phyloP scores from a whole-genome alignment of 2,329 filamentous ascomycete genomes.

The Xenoacremonium recifei region DNA sequence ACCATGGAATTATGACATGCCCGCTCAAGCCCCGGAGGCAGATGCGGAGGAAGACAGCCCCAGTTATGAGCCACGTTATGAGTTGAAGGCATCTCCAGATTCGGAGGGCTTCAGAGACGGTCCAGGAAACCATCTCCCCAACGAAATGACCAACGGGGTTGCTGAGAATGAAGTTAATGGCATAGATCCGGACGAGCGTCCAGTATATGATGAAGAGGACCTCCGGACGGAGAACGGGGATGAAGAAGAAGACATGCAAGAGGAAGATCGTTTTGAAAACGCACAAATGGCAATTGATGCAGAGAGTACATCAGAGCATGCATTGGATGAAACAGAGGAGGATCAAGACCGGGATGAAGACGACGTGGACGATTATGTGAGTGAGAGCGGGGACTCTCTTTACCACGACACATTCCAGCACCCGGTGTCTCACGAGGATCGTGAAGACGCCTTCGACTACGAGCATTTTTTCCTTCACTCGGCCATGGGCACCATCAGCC shows the following conservation, averaged over 20 bases:
- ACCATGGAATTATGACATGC: slow-evolving; percentile 11
- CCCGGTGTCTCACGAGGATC: slow-evolving; percentile 80
- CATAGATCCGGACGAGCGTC: slow-evolving; percentile 1
- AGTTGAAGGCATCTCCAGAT: slow-evolving; percentile 5
- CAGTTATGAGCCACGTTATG: slow-evolving; percentile 3
- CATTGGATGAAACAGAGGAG: slow-evolving; percentile 19
- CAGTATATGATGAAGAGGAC: slow-evolving; percentile 31
- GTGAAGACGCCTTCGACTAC: slow-evolving; percentile 94
- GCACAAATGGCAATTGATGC: no score
- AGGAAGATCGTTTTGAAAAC: slow-evolving; percentile 8
- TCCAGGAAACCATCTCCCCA: background rate
- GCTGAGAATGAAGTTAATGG: background rate
- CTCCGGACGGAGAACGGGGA: slow-evolving; percentile 36
- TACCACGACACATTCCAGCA: slow-evolving; percentile 61
- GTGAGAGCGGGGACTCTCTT: slow-evolving; percentile 63
- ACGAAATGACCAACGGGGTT: background rate
- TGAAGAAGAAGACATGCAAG: slow-evolving; percentile 14
- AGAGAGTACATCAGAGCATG: slow-evolving; percentile 6
- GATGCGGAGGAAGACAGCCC: no score
- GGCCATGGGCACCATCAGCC: slow-evolving; percentile 75
- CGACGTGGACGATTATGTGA: slow-evolving; percentile 43
- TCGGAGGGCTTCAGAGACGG: slow-evolving; percentile 12
- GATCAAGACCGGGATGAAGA: slow-evolving; percentile 37
- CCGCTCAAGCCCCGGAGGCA: slow-evolving; percentile 12
- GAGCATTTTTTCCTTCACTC: slow-evolving; percentile 95